phyloP scores from a whole-genome alignment of 768 basidiomycete species.

The Amanita muscaria region DNA sequence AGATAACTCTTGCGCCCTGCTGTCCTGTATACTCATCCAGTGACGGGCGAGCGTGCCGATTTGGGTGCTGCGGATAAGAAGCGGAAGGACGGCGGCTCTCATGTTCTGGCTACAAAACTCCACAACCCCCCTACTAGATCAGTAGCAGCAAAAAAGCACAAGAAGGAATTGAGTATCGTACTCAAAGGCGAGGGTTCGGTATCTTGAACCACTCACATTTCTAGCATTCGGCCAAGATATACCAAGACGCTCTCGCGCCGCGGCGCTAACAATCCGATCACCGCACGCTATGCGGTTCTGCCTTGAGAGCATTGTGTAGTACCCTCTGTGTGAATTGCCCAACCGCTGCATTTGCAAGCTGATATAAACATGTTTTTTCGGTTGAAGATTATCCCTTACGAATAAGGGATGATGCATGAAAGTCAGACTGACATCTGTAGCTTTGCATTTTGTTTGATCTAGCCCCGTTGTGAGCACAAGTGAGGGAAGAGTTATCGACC shows the following conservation, averaged over 20 bases:
- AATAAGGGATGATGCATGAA: constrained; percentile 75
- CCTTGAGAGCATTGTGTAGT: constrained; percentile 79
- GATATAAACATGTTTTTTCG: no score
- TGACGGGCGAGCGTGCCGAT: constrained; percentile 57
- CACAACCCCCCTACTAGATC: constrained; percentile 17
- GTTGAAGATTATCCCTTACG: no score
- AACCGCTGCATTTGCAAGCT: constrained; percentile 57
- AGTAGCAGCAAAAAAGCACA: constrained; percentile 33
- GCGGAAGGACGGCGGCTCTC: constrained; percentile 43
- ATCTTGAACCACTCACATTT: constrained; percentile 44
- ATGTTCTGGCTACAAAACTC: constrained; percentile 47
- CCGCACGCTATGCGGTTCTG: constrained; percentile 79
- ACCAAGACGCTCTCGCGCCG: constrained; percentile 86
- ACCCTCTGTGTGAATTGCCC: constrained; percentile 75
- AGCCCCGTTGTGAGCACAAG: background rate
- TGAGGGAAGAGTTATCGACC: no score
- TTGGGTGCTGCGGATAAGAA: constrained; percentile 42
- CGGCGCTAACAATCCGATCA: constrained; percentile 76
- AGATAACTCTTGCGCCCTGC: constrained; percentile 64
- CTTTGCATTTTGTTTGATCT: constrained; percentile 77
- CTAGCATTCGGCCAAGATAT: constrained; percentile 86
- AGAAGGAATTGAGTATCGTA: constrained; percentile 27
- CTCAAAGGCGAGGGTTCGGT: constrained; percentile 29
- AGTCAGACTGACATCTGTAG: constrained; percentile 87
- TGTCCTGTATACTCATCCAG: constrained; percentile 65